Base-by-base conservation (phyloP, 2,329 filamentous ascomycete genomes). In the Nemania sp. region DNA sequence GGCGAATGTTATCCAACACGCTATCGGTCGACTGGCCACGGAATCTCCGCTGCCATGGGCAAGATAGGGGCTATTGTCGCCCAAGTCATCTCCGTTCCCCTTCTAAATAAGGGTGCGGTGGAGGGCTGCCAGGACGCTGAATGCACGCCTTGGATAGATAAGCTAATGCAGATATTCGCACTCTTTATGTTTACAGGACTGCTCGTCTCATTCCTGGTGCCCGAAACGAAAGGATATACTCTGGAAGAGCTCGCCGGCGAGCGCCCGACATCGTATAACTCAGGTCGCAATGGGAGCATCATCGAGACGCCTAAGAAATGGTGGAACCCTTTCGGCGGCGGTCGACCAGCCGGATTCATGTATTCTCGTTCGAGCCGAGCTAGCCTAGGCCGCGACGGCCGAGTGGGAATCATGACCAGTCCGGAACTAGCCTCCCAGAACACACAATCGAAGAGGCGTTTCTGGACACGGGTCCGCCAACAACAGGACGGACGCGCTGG, bases 161-260 rank as follows among this genome's bases (percentile, higher is more conserved):
- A 87, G 52, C 80, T 92, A 31, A 85, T 93, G 75, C 80, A 90
- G 68, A 87, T 91, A 31, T 91, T 90, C 70, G 87, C 88, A 0
- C 76, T 90, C 8, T 91, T 93, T 76, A 92, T 91, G 89, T 77
- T 92, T 5, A 79, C 81, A 46, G 90, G 90, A 30, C 80, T 82
- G 41, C 71, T 90, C 41, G 83, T 83, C 2, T 85, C 86, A 1
- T 74, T 91, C 3, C 73, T 93, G n/a, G 84, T 92, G 19, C 88
- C 88, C 0, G 89, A 91, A 73, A 91, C 86, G 0, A 91, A 88
- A 74, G 80, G 86, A 1, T 78, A 84, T 68, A 90, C 88, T 0
- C 75, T 94, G 36, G 90, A 91, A 67, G 81, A 86, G 59, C 73
- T 91, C 14, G 80, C 85, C 1, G 86, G 86, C 8, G 87, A 90